Base-by-base conservation (phyloP, 345 rosid species). In the Cardiospermum halicacabum region DNA sequence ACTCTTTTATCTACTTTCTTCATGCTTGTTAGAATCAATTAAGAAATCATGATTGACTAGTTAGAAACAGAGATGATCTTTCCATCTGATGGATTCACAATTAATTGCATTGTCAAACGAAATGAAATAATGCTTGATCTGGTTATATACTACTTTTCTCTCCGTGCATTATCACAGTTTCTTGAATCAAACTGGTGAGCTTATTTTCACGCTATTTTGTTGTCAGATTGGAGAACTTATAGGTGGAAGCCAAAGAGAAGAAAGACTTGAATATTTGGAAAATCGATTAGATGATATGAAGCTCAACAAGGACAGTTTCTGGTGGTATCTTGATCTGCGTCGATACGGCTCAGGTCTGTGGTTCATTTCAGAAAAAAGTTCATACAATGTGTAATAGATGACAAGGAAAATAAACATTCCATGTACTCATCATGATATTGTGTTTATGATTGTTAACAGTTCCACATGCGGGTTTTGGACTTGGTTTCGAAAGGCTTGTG, bases 211-310 rank as follows among this genome's bases (percentile, higher is more conserved):
- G 0, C 51, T 56, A 66, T 60, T 61, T 3, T 31, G 61, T 50
- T 64, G 32, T 60, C 73, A 91, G 97, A 64, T 94, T 62, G 99
- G 99, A 57, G 99, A 91, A 78, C 95, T 91, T 66, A 85, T 91
- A 36, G 99, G 97, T 75, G 99, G 97, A 79, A 94, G 99, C 81
- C 99, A 91, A 74, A 91, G 99, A 78, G 99, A 94, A 80, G 99
- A 94, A 65, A 83, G 99, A 57, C 84, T 91, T 12, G 93, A 85
- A 11, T 82, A 82, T 56, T 77, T 94, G 54, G 99, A 94, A 85
- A 83, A 77, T 27, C 87, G 96, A 61, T 68, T 94, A 18, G 93
- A 91, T 56, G 96, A 76, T 36, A 68, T 91, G 64, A 89, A 87
- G 68, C 87, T 94, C 36, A 77, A 80, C 75, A 91, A 78, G 75